Evolutionary conservation across 1,139 yeast genomes (phyloP).

Genomic region (Wickerhamomyces sp.): DNA sequence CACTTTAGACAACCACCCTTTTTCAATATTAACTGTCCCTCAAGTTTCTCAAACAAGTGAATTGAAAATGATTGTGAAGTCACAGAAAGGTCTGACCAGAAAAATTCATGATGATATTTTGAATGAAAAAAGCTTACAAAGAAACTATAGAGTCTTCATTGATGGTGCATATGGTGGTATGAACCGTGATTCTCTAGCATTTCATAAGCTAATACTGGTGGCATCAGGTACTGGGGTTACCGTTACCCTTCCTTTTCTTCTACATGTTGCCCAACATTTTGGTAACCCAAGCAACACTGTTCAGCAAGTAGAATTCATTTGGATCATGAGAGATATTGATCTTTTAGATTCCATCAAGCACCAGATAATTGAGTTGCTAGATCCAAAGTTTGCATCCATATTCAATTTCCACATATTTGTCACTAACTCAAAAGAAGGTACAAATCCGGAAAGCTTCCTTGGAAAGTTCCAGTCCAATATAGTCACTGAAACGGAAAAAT

Average conservation of each 20-base stretch:
- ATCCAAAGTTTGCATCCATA: slow-evolving; percentile 3
- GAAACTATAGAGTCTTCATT: slow-evolving; percentile 33
- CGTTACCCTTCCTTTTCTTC: slow-evolving; percentile 44
- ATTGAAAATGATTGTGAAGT: slow-evolving; percentile 46
- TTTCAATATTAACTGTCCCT: slow-evolving; percentile 46
- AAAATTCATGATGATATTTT: slow-evolving; percentile 25
- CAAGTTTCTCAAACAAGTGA: slow-evolving; percentile 24
- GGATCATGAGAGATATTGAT: slow-evolving; percentile 40
- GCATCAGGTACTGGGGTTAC: slow-evolving; percentile 56
- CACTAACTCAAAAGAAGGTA: slow-evolving; percentile 13
- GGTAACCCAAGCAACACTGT: slow-evolving; percentile 14
- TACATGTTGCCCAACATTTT: slow-evolving; percentile 18
- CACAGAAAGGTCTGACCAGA: slow-evolving; percentile 49
- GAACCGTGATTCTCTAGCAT: slow-evolving; percentile 43
- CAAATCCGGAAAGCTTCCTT: too few species aligned
- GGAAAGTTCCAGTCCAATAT: too few species aligned
- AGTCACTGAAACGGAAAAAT: slow-evolving; percentile 1
- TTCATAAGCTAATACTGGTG: slow-evolving; percentile 42
- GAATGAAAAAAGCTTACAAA: slow-evolving; percentile 12
- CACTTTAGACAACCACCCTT: slow-evolving; percentile 57
- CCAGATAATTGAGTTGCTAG: slow-evolving; percentile 30
- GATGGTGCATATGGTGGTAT: slow-evolving; percentile 70
- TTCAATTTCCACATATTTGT: slow-evolving; percentile 17
- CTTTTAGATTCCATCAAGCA: slow-evolving; percentile 43
- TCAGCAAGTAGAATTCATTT: slow-evolving; percentile 37